A percentile compares a stretch with the other conserved stretches of the same genome.
Evolutionary conservation across 2,329 filamentous ascomycete genomes (phyloP).

Genomic region (Plenodomus tracheiphilus): DNA sequence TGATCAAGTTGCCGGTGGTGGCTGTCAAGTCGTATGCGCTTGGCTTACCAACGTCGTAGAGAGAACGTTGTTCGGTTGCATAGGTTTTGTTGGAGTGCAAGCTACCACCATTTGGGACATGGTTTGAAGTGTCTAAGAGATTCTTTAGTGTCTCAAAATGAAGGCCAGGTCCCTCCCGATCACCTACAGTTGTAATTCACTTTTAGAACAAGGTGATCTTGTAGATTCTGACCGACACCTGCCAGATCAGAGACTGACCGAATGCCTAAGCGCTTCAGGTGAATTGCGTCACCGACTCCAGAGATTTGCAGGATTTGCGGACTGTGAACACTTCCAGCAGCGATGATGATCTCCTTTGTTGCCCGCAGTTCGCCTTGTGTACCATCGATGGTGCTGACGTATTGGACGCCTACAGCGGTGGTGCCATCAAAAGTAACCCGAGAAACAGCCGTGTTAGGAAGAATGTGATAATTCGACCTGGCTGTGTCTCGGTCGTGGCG

Average conservation of each 20-base stretch:
- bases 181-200: slow-evolving; percentile 26
- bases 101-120: slow-evolving; percentile 19
- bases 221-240: slow-evolving; percentile 33
- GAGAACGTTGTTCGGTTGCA: slow-evolving; percentile 28
- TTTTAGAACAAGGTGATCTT: slow-evolving; percentile 27
- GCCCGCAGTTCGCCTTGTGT: slow-evolving; percentile 13
- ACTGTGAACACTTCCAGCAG: slow-evolving; percentile 61
- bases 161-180: no score
- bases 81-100: slow-evolving; percentile 29
- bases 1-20: slow-evolving; percentile 21
- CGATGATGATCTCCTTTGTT: slow-evolving; percentile 58
- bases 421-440: slow-evolving; percentile 20
- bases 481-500: slow-evolving; percentile 32
- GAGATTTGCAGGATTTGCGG: slow-evolving; percentile 66
- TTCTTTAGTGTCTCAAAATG: no score
- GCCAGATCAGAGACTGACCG: slow-evolving; percentile 20
- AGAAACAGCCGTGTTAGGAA: slow-evolving; percentile 21
- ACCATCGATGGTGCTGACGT: slow-evolving; percentile 4
- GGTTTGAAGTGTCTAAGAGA: slow-evolving; percentile 12
- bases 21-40: slow-evolving; percentile 34
- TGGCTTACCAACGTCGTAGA: slow-evolving; percentile 27
- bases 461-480: slow-evolving; percentile 36
- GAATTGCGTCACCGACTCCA: slow-evolving; percentile 54
- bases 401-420: slow-evolving; percentile 24
- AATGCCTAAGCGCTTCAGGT: slow-evolving; percentile 18